Conservation (phyloP, 2,329 filamentous ascomycete genomes). For the Zymoseptoria ardabiliae region DNA sequence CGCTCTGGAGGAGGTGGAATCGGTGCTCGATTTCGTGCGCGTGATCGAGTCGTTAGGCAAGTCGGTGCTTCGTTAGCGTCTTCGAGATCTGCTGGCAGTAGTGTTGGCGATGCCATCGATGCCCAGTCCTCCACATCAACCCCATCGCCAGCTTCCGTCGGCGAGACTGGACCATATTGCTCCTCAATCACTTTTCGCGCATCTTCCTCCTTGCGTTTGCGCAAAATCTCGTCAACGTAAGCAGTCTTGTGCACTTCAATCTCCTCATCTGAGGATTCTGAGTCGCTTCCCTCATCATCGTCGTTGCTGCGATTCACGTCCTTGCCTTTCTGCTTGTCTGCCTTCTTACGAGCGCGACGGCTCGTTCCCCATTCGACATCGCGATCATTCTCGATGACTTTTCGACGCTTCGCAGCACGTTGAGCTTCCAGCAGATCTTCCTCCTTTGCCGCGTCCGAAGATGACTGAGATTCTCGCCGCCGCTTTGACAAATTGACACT, state of each 20-base stretch:
- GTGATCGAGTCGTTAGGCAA: neutral
- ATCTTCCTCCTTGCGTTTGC: slow-evolving; percentile 3
- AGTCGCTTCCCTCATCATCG: neutral
- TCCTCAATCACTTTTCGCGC: slow-evolving; percentile 6
- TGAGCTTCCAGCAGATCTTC: slow-evolving; percentile 5
- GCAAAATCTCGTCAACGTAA: slow-evolving; percentile 9
- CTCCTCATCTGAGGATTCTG: slow-evolving; percentile 2
- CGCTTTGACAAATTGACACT: slow-evolving; percentile 4
- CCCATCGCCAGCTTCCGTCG: slow-evolving; percentile 2
- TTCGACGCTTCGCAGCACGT: slow-evolving; percentile 6
- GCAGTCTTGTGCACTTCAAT: slow-evolving; percentile 4
- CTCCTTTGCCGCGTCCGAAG: slow-evolving; percentile 5
- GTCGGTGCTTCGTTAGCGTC: neutral
- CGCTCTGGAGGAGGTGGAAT: slow-evolving; percentile 3
- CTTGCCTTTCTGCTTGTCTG: neutral
- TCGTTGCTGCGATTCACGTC: neutral
- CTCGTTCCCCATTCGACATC: neutral
- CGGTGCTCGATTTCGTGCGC: neutral
- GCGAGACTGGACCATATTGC: slow-evolving; percentile 6
- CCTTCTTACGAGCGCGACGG: neutral
- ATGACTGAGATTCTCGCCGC: slow-evolving; percentile 1
- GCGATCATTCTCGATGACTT: neutral
- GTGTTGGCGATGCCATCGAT: neutral
- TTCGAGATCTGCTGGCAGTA: neutral
- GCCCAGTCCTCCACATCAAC: slow-evolving; percentile 1